Evolutionary conservation across 2,329 filamentous ascomycete genomes (phyloP).

Genomic region (Lecanoromycetidae sp.): DNA sequence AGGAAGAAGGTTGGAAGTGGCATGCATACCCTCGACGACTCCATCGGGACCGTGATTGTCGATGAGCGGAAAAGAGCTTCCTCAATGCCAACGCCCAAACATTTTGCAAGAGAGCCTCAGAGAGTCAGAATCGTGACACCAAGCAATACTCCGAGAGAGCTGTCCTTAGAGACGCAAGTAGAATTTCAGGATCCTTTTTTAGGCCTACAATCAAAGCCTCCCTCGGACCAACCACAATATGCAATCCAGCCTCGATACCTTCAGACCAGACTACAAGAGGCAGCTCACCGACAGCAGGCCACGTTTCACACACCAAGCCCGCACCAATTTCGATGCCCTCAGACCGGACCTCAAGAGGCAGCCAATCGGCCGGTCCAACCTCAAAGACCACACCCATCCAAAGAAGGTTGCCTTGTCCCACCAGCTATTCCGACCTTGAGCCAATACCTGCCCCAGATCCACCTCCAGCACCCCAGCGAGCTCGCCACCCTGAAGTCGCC

Average conservation of each 20-base stretch:
- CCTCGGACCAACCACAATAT: background rate
- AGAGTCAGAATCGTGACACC: conserved; percentile 5
- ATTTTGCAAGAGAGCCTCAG: background rate
- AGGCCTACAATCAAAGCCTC: background rate
- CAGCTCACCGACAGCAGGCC: background rate
- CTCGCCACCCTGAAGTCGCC: conserved; percentile 6
- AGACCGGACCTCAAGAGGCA: background rate
- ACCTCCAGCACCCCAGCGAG: conserved; percentile 4
- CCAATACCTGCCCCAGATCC: conserved; percentile 8
- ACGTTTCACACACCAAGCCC: background rate
- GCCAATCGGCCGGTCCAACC: background rate
- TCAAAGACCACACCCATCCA: background rate
- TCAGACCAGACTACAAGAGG: background rate
- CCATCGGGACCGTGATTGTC: conserved; percentile 5
- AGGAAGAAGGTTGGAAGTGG: conserved; percentile 6
- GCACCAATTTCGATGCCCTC: background rate
- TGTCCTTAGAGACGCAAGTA: background rate
- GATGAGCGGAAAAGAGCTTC: background rate
- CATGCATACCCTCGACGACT: background rate
- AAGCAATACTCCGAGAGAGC: conserved; percentile 7
- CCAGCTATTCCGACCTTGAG: conserved; percentile 7
- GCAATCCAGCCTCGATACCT: background rate
- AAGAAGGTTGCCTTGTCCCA: background rate
- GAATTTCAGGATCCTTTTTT: conserved; percentile 8
- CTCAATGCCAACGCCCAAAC: background rate